A percentile compares a stretch with the other conserved stretches of the same genome.
These are phyloP conservation scores for Lagenidium sp. DNA, from an alignment of 352 stramenopile species.

Conservation along the genomic window DNA sequence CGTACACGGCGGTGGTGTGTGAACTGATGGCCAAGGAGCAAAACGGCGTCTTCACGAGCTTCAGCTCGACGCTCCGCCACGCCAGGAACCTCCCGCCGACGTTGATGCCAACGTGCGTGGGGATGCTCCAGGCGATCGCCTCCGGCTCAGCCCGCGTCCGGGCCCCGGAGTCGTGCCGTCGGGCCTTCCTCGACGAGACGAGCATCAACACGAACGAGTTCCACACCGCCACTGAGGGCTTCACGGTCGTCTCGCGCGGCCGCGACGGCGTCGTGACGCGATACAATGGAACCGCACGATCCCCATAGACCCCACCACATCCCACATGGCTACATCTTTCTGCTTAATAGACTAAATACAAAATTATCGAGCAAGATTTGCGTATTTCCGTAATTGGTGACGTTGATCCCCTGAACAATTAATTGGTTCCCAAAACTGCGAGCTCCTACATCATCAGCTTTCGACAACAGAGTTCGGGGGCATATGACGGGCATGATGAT, in stretches of 20 bases:
- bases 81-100: conserved; percentile 32
- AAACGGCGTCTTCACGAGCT: conserved; percentile 73
- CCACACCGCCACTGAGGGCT: conserved; percentile 26
- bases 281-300: no score
- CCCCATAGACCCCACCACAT: no score
- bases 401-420: no score
- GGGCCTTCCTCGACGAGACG: conserved; percentile 37
- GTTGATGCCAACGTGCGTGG: conserved; percentile 46
- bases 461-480: no score
- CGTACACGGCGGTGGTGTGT: conserved; percentile 51
- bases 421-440: no score
- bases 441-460: conserved; percentile 2
- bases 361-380: no score
- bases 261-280: conserved; percentile 31
- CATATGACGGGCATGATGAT: conserved; percentile 6
- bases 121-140: conserved; percentile 32
- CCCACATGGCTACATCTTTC: no score
- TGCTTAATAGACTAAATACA: no score
- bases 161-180: conserved; percentile 27
- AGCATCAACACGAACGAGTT: conserved; percentile 55
- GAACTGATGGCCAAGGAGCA: conserved; percentile 54
- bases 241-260: conserved; percentile 54
- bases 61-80: conserved; percentile 44
- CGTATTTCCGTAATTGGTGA: no score
- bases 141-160: conserved; percentile 27